Evolutionary conservation across 140 eudicot species (phyloP).

Genomic region (Bidens hawaiensis): DNA sequence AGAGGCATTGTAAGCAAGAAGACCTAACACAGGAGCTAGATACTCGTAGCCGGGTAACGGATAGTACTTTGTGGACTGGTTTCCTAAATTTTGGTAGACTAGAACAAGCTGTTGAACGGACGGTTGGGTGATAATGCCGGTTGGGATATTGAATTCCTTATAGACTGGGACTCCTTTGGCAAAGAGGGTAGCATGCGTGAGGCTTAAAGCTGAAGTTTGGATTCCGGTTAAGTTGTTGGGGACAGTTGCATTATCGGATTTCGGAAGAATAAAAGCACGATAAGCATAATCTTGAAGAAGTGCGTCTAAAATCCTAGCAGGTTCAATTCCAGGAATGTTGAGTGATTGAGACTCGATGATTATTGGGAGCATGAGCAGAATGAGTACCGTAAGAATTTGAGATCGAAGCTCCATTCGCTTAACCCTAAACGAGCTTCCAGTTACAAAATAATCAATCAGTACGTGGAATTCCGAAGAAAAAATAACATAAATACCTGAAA

Average conservation of each 20-base stretch:
- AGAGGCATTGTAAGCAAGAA: conserved; percentile 64
- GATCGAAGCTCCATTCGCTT: too few relatives aligned
- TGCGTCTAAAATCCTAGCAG: too few relatives aligned
- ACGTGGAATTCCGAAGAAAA: too few relatives aligned
- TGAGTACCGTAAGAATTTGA: too few relatives aligned
- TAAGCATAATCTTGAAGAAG: conserved; percentile 65
- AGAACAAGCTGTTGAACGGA: conserved; percentile 68
- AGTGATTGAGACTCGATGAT: too few relatives aligned
- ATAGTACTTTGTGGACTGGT: conserved; percentile 60
- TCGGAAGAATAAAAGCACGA: conserved; percentile 35
- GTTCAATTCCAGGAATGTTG: too few relatives aligned
- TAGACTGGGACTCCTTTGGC: conserved; percentile 38
- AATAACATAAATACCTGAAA: too few relatives aligned
- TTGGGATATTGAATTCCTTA: conserved; percentile 55
- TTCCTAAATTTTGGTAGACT: conserved; percentile 78
- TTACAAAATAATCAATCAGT: too few relatives aligned
- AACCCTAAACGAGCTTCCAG: too few relatives aligned
- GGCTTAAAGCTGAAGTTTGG: conserved; percentile 52
- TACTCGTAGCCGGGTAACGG: conserved; percentile 51
- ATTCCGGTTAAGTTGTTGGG: conserved; percentile 60
- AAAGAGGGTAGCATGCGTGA: conserved; percentile 57
- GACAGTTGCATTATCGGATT: conserved; percentile 52
- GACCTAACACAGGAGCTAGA: conserved; percentile 73
- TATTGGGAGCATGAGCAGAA: too few relatives aligned
- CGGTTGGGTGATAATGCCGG: conserved; percentile 49